Conservation (phyloP, 73 alveolate species). For the Stentor roeselii region DNA sequence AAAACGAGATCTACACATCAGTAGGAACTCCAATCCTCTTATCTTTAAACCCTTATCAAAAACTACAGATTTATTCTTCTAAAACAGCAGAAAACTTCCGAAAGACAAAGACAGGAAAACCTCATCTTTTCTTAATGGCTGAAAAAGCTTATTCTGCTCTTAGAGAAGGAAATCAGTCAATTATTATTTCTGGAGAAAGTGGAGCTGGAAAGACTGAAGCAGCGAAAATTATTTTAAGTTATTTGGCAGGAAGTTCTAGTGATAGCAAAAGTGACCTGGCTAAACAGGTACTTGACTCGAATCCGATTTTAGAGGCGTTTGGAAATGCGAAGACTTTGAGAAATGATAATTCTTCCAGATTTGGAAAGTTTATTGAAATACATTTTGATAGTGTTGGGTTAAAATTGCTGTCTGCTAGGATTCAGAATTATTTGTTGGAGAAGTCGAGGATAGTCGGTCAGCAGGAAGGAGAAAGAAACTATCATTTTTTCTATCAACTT, state of each 20-base stretch:
- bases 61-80: conserved; percentile 70
- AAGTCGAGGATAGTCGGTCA: conserved; percentile 79
- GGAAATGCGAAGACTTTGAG: conserved; percentile 98
- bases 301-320: conserved; percentile 98
- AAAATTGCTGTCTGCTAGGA: conserved; percentile 77
- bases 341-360: conserved; percentile 89
- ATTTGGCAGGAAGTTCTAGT: conserved; percentile 67
- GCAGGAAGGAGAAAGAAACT: conserved; percentile 77
- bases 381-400: conserved; percentile 36
- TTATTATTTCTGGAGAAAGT: conserved; percentile 96
- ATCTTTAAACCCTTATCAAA: conserved; percentile 88
- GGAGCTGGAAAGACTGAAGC: conserved; percentile 99
- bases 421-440: conserved; percentile 82
- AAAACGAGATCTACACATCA: conserved; percentile 76
- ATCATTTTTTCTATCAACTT: conserved; percentile 81
- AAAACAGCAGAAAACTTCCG: conserved; percentile 63
- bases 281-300: conserved; percentile 90
- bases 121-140: conserved; percentile 91
- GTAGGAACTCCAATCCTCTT: conserved; percentile 90
- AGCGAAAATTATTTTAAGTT: conserved; percentile 83
- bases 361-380: conserved; percentile 98
- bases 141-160: conserved; percentile 70
- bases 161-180: conserved; percentile 55
- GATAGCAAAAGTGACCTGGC: conserved; percentile 63
- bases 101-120: too few relatives aligned